phyloP scores from a whole-genome alignment of 192 early-diverging fungal species.

The Funneliformis mosseae region DNA sequence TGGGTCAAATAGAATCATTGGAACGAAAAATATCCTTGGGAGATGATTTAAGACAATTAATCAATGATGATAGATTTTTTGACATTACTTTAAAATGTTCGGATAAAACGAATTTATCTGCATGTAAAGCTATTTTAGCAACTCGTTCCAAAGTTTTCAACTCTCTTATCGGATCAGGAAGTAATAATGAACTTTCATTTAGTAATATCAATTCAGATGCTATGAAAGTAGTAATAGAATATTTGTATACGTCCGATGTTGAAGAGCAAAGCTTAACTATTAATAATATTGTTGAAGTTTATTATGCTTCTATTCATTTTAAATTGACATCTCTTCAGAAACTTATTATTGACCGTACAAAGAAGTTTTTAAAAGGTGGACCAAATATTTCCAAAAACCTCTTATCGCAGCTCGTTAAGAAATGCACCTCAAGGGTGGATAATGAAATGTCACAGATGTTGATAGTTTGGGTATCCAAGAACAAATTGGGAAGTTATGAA shows the following conservation, averaged over 20 bases:
- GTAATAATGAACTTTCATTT: not conserved
- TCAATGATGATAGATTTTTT: too few species aligned
- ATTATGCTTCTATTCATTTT: not conserved
- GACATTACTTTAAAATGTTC: not conserved
- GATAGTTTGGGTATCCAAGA: not conserved
- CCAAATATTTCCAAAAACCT: not conserved
- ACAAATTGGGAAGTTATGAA: not conserved
- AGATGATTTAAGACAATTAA: too few species aligned
- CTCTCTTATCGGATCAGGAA: not conserved
- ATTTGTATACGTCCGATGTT: not conserved
- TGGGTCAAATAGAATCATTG: too few species aligned
- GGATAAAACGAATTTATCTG: not conserved
- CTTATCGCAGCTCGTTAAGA: not conserved
- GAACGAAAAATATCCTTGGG: too few species aligned
- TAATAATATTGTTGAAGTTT: not conserved
- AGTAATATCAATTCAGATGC: not conserved
- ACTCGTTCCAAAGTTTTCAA: not conserved
- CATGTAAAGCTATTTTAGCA: not conserved
- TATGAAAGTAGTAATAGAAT: constrained; percentile 8
- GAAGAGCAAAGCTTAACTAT: not conserved
- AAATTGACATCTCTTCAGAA: not conserved
- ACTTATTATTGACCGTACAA: not conserved
- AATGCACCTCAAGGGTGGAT: not conserved
- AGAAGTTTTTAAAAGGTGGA: not conserved
- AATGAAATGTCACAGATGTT: not conserved